phyloP scores from a whole-genome alignment of 106 monocot genomes.

The Cymbidium sinense region DNA sequence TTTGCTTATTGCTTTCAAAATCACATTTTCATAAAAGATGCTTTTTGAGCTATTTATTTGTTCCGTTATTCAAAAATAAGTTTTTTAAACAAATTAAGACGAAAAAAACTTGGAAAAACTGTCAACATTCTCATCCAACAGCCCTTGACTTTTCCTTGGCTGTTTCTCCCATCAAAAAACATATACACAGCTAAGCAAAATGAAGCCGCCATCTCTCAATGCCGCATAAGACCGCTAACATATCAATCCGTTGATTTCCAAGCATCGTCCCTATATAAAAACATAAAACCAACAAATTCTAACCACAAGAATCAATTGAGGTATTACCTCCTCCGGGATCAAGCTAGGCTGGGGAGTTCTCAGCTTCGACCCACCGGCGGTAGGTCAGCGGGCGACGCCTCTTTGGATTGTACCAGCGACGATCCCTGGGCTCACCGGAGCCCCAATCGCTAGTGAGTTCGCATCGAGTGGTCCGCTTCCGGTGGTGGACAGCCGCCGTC shows the following conservation, averaged over 20 bases:
- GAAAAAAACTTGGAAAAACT: too few species aligned
- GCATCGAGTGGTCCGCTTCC: background rate
- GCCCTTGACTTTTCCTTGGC: background rate
- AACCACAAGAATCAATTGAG: background rate
- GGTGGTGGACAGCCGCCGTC: background rate
- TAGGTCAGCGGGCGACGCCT: background rate
- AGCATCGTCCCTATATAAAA: background rate
- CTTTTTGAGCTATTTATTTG: too few species aligned
- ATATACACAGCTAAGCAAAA: background rate
- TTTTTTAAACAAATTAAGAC: too few species aligned
- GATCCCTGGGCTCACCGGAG: constrained; percentile 7
- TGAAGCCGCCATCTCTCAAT: background rate
- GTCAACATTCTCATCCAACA: background rate
- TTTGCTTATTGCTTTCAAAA: too few species aligned
- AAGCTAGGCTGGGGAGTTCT: background rate
- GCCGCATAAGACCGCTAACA: background rate
- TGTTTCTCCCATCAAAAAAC: background rate
- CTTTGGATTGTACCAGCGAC: constrained; percentile 26
- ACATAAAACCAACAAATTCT: background rate
- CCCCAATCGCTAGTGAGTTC: background rate
- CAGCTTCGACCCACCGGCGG: constrained; percentile 36
- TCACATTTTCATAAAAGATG: too few species aligned
- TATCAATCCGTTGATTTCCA: background rate
- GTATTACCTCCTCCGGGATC: constrained; percentile 1
- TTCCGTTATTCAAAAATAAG: too few species aligned